Percentiles rank a stretch among this genome's conserved stretches.
phyloP scores from a whole-genome alignment of 257 asterid genomes.

The Dorcoceras hygrometricum region DNA sequence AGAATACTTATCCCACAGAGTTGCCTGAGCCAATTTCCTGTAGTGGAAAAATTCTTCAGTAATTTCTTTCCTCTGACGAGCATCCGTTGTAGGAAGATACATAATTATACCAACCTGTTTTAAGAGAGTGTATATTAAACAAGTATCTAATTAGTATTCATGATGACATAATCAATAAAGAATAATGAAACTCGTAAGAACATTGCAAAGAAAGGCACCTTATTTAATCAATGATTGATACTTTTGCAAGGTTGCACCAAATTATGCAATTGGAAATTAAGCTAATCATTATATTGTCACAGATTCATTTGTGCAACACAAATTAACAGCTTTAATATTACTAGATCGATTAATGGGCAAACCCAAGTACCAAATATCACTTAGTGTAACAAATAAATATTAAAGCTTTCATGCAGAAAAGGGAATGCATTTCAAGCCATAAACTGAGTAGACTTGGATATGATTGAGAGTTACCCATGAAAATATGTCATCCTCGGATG shows the following conservation, averaged over 20 bases:
- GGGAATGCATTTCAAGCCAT: not conserved
- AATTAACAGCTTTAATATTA: not conserved
- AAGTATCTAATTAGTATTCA: not conserved
- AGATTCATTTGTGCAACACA: not conserved
- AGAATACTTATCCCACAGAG: slow-evolving; percentile 73
- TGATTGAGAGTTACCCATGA: slow-evolving; percentile 65
- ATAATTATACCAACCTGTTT: slow-evolving; percentile 91
- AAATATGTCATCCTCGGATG: slow-evolving; percentile 66
- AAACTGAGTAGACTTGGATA: slow-evolving; percentile 5
- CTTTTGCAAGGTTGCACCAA: not conserved
- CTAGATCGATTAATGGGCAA: not conserved
- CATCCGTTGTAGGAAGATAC: slow-evolving; percentile 93
- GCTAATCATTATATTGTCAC: not conserved
- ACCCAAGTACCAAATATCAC: slow-evolving; percentile 1
- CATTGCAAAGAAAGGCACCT: not conserved
- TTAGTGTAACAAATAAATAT: not conserved
- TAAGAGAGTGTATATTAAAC: slow-evolving; percentile 25
- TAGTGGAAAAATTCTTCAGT: slow-evolving; percentile 88
- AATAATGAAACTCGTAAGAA: slow-evolving; percentile 6
- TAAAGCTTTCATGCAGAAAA: not conserved
- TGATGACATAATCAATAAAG: not conserved
- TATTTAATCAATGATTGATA: not conserved
- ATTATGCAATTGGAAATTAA: not conserved
- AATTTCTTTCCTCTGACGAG: slow-evolving; percentile 78
- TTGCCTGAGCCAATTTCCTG: slow-evolving; percentile 57